phyloP scores from a whole-genome alignment of 352 stramenopile genomes.

The Phytophthora fragariae region DNA sequence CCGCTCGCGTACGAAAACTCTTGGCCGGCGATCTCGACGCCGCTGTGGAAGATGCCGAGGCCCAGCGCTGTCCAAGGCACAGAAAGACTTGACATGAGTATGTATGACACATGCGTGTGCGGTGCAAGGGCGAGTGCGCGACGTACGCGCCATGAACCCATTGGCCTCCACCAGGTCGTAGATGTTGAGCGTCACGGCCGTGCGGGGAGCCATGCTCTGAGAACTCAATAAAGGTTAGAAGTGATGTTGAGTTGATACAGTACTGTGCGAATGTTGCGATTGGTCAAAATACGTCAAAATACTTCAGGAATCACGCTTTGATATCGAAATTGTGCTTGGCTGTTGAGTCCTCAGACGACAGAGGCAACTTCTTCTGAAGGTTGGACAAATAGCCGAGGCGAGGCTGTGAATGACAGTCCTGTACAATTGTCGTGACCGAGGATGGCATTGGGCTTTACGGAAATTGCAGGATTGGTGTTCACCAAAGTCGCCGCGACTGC shows the following conservation, averaged over 20 bases:
- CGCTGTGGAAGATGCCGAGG: constrained; percentile 93
- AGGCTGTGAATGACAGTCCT: no score
- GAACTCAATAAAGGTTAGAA: not conserved
- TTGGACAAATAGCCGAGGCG: no score
- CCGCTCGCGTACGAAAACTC: constrained; percentile 95
- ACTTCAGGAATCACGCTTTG: no score
- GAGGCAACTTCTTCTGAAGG: no score
- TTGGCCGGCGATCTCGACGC: constrained; percentile 91
- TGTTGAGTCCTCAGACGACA: no score
- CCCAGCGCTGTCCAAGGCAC: constrained; percentile 54
- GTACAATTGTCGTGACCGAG: not conserved
- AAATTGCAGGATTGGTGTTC: not conserved
- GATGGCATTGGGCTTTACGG: not conserved
- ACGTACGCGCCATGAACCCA: constrained; percentile 81
- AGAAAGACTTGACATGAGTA: no score
- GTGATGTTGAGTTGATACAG: not conserved
- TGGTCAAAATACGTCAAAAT: not conserved
- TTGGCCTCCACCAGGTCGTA: constrained; percentile 95
- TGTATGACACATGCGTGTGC: no score
- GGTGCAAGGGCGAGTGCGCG: not conserved
- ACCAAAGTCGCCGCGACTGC: not conserved
- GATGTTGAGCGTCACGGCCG: constrained; percentile 90
- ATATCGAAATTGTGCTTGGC: no score
- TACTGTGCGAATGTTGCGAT: constrained; percentile 14
- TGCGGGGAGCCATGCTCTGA: constrained; percentile 55